Evolutionary conservation across 2,329 filamentous ascomycete genomes (phyloP), one percentile per base, ranked within the genome.

Genomic region (Pseudocercospora pini-densiflorae): DNA sequence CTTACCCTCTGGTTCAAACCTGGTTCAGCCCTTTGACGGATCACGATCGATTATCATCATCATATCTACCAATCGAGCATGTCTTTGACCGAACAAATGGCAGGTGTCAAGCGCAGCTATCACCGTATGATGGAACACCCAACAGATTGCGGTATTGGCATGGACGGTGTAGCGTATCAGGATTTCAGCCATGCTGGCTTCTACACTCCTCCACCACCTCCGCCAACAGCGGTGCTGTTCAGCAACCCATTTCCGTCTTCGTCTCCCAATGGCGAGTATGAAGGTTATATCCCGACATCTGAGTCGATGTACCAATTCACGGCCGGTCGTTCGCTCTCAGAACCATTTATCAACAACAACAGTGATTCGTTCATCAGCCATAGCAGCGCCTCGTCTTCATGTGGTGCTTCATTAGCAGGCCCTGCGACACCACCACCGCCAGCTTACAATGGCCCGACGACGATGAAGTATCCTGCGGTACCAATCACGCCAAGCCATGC

Each of bases 401-500:
- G 70, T 62, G 70, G 64, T 53, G 66, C 59, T 19, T 71, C 70
- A 21, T 43, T 71, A 23, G 31, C 55, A 12, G 69, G 62, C 5
- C 68, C 70, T n/a, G 63, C 66, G 23, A 72, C 68, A 29, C 66
- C 70, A 12, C 68, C 68, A 19, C 65, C 62, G 8, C 19, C 57
- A 5, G 61, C 61, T 21, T 64, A 55, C 55, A 58, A 36, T 36
- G 62, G 61, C 1, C 66, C 66, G 3, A 62, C 49, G 8, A 58
- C 40, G 57, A 65, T 63, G 23, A 72, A 72, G 47, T 72, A 66
- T 31, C 66, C 70, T 27, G 68, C 70, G 16, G 68, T 72, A 3
- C 68, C 70, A 7, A 72, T 72, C 45, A 72, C 68, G 10, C 70
- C 68, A 1, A 72, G 70, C 62, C 68, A 67, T 54, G 59, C 57